Evolutionary conservation across 352 stramenopile species (phyloP).

Genomic region (Pythium periplocum): DNA sequence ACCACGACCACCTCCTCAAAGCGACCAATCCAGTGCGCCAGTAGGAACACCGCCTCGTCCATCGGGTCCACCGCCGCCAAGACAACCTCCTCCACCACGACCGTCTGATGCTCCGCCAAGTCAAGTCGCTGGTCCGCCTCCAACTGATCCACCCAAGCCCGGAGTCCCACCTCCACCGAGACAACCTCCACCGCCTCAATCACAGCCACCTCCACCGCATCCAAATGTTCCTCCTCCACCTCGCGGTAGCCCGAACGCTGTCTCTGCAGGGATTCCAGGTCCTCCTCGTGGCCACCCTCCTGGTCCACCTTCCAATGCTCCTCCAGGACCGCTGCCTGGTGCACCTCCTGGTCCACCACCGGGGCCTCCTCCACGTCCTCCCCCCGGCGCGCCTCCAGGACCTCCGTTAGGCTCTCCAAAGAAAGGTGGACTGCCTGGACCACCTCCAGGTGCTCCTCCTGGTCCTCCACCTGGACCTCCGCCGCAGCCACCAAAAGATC

Average conservation of each 20-base stretch:
- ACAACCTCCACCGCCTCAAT: not conserved
- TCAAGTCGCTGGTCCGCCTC: not conserved
- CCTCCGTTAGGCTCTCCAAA: constrained; percentile 18
- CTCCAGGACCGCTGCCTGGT: constrained; percentile 11
- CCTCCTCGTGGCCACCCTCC: constrained; percentile 3
- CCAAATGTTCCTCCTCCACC: constrained; percentile 2
- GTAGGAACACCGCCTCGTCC: not conserved
- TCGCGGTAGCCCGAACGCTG: not conserved
- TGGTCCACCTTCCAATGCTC: not conserved
- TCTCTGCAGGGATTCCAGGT: no score
- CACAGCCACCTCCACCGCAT: not conserved
- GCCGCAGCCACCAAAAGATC: constrained; percentile 43
- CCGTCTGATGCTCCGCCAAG: not conserved
- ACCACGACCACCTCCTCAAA: constrained; percentile 1
- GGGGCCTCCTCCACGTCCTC: constrained; percentile 25
- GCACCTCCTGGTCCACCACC: constrained; percentile 21
- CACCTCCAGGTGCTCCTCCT: constrained; percentile 40
- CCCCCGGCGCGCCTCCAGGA: constrained; percentile 22
- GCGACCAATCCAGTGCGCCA: not conserved
- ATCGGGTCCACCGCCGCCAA: not conserved
- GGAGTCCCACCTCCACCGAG: not conserved
- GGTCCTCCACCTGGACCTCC: constrained; percentile 40
- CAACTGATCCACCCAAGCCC: not conserved
- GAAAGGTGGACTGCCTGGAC: constrained; percentile 22
- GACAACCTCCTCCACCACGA: not conserved